Conservation (phyloP, 805 yeast genomes). For the Kuraishia floccosa region DNA sequence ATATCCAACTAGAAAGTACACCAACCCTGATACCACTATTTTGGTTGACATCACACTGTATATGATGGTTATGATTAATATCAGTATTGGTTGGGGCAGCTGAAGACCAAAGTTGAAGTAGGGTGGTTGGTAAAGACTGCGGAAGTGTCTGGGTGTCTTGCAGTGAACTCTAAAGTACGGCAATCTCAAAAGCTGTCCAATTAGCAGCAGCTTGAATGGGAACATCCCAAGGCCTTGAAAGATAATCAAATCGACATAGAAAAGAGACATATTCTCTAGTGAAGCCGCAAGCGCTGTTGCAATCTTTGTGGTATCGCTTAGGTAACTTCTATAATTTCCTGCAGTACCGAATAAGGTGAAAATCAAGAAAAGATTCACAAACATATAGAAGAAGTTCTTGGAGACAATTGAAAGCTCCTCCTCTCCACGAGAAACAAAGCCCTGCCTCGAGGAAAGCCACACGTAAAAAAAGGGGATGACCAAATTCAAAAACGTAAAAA, state of each 20-base stretch:
- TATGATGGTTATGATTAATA: conserved; percentile 72
- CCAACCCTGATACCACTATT: conserved; percentile 72
- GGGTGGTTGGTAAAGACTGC: conserved; percentile 77
- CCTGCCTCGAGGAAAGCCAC: conserved; percentile 75
- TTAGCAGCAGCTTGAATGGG: conserved; percentile 75
- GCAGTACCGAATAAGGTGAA: conserved; percentile 94
- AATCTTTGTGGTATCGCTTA: conserved; percentile 82
- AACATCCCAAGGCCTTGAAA: conserved; percentile 82
- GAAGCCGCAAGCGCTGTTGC: conserved; percentile 83
- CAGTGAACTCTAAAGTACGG: conserved; percentile 55
- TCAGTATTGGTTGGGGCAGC: conserved; percentile 83
- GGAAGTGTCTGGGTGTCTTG: conserved; percentile 75
- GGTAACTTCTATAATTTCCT: conserved; percentile 63
- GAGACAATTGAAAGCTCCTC: conserved; percentile 85
- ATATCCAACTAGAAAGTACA: conserved; percentile 78
- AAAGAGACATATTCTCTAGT: conserved; percentile 65
- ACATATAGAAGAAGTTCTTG: conserved; percentile 89
- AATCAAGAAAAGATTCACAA: conserved; percentile 86
- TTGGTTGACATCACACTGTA: conserved; percentile 87
- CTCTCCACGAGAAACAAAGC: conserved; percentile 84
- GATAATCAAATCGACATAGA: conserved; percentile 80
- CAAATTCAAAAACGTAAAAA: conserved; percentile 76
- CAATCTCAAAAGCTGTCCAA: conserved; percentile 69
- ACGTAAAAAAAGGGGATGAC: conserved; percentile 80
- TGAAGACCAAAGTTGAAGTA: conserved; percentile 83